Conservation (phyloP, 1,284 basidiomycete species). For the Papiliotrema terrestris region DNA sequence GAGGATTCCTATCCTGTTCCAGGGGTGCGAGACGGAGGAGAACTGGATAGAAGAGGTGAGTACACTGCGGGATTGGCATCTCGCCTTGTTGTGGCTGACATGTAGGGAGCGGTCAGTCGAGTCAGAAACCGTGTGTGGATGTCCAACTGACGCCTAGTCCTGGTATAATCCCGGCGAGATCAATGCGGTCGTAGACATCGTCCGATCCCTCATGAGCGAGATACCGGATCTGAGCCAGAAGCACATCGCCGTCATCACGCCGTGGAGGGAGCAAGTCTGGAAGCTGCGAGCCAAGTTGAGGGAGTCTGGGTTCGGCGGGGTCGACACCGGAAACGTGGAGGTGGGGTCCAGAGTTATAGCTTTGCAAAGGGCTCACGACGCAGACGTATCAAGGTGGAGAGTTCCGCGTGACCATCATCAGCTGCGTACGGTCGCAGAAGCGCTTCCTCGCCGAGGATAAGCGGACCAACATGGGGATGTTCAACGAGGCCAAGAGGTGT, state of each 20-base stretch:
- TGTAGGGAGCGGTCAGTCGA: slow-evolving; percentile 7
- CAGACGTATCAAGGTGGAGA: slow-evolving; percentile 33
- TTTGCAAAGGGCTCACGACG: background rate
- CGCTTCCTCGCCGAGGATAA: slow-evolving; percentile 41
- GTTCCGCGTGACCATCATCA: slow-evolving; percentile 42
- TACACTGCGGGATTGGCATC: no score
- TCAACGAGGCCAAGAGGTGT: slow-evolving; percentile 43
- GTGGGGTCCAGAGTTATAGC: slow-evolving; percentile 5
- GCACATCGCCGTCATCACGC: slow-evolving; percentile 47
- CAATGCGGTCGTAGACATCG: slow-evolving; percentile 18
- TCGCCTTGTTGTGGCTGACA: no score
- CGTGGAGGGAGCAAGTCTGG: slow-evolving; percentile 51
- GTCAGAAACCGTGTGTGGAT: no score
- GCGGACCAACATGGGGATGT: slow-evolving; percentile 38
- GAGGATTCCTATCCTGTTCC: slow-evolving; percentile 41
- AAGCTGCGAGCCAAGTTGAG: slow-evolving; percentile 43
- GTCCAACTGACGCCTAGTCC: slow-evolving; percentile 3
- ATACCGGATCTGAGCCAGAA: slow-evolving; percentile 14
- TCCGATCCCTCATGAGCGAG: slow-evolving; percentile 22
- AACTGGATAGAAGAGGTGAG: slow-evolving; percentile 43
- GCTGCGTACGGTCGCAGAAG: slow-evolving; percentile 37
- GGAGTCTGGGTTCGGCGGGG: slow-evolving; percentile 25
- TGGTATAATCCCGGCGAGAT: slow-evolving; percentile 35
- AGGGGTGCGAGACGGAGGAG: slow-evolving; percentile 36
- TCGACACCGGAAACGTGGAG: slow-evolving; percentile 49